Evolutionary conservation across 2,329 filamentous ascomycete genomes (phyloP).

Genomic region (Metarhizium rileyi): DNA sequence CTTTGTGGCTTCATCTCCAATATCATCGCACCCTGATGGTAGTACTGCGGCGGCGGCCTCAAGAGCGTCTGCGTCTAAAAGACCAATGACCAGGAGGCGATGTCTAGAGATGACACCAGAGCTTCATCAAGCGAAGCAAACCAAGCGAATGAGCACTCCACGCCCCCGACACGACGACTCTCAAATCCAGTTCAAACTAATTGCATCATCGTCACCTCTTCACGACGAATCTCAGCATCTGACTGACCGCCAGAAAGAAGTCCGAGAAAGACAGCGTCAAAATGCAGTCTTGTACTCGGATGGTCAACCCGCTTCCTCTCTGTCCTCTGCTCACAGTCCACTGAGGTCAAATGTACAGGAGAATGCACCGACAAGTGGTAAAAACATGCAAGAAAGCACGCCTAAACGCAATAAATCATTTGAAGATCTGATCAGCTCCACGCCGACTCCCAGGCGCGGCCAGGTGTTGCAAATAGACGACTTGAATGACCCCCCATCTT

Average conservation of each 20-base stretch:
- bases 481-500: slow-evolving; percentile 46
- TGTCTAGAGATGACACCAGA: slow-evolving; percentile 19
- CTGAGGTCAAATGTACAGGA: slow-evolving; percentile 9
- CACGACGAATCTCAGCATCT: slow-evolving; percentile 59
- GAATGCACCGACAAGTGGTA: slow-evolving; percentile 8
- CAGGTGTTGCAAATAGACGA: slow-evolving; percentile 40
- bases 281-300: slow-evolving; percentile 58
- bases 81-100: slow-evolving; percentile 18
- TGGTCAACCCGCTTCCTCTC: slow-evolving; percentile 43
- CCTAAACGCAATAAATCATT: slow-evolving; percentile 35
- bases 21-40: slow-evolving; percentile 17
- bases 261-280: slow-evolving; percentile 62
- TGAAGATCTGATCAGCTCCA: slow-evolving; percentile 46
- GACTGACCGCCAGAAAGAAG: slow-evolving; percentile 71
- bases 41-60: slow-evolving; percentile 9
- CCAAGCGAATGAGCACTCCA: slow-evolving; percentile 29
- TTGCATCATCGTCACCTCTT: slow-evolving; percentile 47
- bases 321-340: slow-evolving; percentile 13
- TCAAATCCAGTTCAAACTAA: slow-evolving; percentile 65
- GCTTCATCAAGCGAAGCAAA: slow-evolving; percentile 12
- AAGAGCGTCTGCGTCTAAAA: slow-evolving; percentile 11
- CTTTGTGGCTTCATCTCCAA: slow-evolving; percentile 21
- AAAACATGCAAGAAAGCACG: slow-evolving; percentile 28
- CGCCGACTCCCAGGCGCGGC: slow-evolving; percentile 50
- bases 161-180: slow-evolving; percentile 70